Conservation (phyloP, 225 moss, liverwort and hornwort genomes). For the Bryum argenteum region DNA sequence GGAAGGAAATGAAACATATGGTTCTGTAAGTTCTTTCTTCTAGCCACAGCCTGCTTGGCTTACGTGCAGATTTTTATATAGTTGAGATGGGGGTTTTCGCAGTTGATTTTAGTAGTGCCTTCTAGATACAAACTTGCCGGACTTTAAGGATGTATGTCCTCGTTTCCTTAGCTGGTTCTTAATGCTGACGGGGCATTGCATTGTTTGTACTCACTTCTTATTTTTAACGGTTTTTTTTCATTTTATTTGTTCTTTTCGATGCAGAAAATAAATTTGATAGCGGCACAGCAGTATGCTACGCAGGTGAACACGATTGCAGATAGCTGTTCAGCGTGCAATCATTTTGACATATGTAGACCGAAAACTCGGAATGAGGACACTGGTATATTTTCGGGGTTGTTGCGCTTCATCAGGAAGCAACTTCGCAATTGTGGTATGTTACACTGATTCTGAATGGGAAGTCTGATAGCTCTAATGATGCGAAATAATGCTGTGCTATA, state of each 20-base stretch:
- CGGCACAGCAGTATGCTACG: conserved; percentile 35
- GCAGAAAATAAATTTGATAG: conserved; percentile 40
- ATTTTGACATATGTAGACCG: conserved; percentile 44
- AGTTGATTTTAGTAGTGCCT: not conserved
- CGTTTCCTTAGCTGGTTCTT: not conserved
- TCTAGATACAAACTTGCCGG: not conserved
- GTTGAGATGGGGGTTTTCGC: conserved; percentile 9
- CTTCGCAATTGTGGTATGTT: conserved; percentile 42
- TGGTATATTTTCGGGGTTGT: conserved; percentile 28
- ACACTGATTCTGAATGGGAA: conserved; percentile 7
- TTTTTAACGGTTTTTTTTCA: not conserved
- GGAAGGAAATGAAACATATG: conserved; percentile 40
- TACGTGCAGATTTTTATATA: not conserved
- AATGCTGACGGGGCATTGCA: not conserved
- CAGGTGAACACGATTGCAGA: conserved; percentile 36
- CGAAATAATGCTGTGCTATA: not conserved
- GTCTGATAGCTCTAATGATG: not conserved
- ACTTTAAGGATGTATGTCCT: not conserved
- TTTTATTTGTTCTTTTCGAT: no score
- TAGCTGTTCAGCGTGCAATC: conserved; percentile 31
- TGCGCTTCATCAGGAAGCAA: conserved; percentile 47
- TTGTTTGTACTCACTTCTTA: not conserved
- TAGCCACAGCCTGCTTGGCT: not conserved
- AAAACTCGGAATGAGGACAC: conserved; percentile 27
- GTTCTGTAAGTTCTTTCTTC: conserved; percentile 33